Percentiles rank a stretch among this genome's conserved stretches.
phyloP scores from a whole-genome alignment of 495 filamentous ascomycete genomes.

The Aspergillus hancockii region DNA sequence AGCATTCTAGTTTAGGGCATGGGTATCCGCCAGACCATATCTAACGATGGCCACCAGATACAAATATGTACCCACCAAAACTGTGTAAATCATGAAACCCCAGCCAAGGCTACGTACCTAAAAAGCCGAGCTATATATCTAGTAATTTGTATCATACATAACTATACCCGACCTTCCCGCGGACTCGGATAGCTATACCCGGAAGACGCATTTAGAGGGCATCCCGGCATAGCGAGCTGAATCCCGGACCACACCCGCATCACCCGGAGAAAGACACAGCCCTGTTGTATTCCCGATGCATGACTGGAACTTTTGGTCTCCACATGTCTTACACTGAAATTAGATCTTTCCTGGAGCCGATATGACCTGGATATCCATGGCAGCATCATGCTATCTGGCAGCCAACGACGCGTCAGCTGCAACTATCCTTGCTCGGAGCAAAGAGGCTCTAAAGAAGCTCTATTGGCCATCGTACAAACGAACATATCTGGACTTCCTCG shows the following conservation, averaged over 20 bases:
- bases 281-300: not conserved
- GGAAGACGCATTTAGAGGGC: too few relatives aligned
- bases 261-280: not conserved
- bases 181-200: not conserved
- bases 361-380: not conserved
- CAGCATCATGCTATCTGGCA: not conserved
- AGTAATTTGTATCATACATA: not conserved
- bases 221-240: not conserved
- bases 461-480: not conserved
- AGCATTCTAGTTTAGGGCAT: too few relatives aligned
- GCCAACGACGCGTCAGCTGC: not conserved
- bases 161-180: not conserved
- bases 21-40: too few relatives aligned
- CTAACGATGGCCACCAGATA: too few relatives aligned
- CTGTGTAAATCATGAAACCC: too few relatives aligned
- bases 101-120: too few relatives aligned
- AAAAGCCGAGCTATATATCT: too few relatives aligned
- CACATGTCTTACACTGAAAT: not conserved
- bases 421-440: not conserved
- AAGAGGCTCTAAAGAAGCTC: not conserved
- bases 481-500: not conserved
- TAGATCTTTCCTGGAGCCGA: not conserved
- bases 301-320: not conserved
- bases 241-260: not conserved
- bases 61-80: too few relatives aligned